Evolutionary conservation across 129 eudicot genomes (phyloP).

Genomic region (Escallonia rubra): DNA sequence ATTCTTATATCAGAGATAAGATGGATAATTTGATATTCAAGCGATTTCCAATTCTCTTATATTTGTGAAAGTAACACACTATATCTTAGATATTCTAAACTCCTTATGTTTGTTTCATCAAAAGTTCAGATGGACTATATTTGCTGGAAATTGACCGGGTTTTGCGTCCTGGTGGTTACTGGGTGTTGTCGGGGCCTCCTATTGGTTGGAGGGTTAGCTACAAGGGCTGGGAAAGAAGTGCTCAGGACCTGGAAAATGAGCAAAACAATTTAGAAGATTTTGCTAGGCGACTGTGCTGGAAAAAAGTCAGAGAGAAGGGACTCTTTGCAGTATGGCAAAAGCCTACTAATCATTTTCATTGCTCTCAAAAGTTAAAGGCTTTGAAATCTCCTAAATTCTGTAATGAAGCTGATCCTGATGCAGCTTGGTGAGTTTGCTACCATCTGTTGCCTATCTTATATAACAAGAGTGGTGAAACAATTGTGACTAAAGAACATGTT

Average conservation of each 20-base stretch:
- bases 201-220: slow-evolving; percentile 26
- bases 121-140: slow-evolving; percentile 22
- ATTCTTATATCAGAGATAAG: too few species aligned
- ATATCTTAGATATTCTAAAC: too few species aligned
- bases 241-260: slow-evolving; percentile 28
- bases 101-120: too few species aligned
- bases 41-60: too few species aligned
- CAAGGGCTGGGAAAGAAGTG: slow-evolving; percentile 22
- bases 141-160: slow-evolving; percentile 36
- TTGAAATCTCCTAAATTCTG: neutral
- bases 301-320: slow-evolving; percentile 30
- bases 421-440: slow-evolving; percentile 3
- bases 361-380: neutral
- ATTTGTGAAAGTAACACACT: too few species aligned
- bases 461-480: too few species aligned
- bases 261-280: slow-evolving; percentile 26
- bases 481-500: too few species aligned
- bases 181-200: slow-evolving; percentile 38
- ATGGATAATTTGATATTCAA: too few species aligned
- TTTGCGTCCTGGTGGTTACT: slow-evolving; percentile 32
- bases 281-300: slow-evolving; percentile 39
- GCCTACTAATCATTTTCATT: slow-evolving; percentile 10
- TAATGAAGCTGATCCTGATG: neutral
- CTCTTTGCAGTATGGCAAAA: neutral
- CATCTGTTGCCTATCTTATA: too few species aligned